Base-by-base conservation (phyloP, 2,329 filamentous ascomycete genomes). In the Penicillium sp. region DNA sequence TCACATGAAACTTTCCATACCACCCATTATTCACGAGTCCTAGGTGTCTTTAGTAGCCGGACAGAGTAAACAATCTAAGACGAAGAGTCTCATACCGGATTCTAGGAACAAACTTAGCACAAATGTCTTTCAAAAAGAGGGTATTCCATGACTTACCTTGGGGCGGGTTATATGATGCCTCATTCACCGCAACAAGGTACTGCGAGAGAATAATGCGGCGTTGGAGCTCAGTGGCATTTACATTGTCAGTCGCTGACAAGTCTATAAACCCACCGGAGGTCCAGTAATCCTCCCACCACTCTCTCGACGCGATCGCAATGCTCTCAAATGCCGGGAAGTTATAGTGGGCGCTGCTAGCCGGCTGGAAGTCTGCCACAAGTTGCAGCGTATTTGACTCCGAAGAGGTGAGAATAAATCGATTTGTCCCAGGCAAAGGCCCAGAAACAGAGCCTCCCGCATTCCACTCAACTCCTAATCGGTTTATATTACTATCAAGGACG, bases 171-270 rank as follows among this genome's bases (percentile, higher is more conserved):
- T 55, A 39, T 5, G 53, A 55, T 19, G 53, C 53, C 27, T 55
- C 53, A 31, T 84, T 84, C 8, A 84, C 77, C 4, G 79, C 79
- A 2, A 81, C 72, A 3, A 84, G 74, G 60, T 84, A 84, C 61
- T 83, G 80, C 0, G 82, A 83, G 21, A 82, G 70, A 51, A 85
- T 77, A 10, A 79, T 80, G 39, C 80, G 78, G n/a, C 80, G 73
- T 63, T 84, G 82, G 6, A 84, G 69, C 61, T 83, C 81, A 16
- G 72, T 72, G 1, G 81, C 80, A 35, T 78, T 76, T 1, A 70
- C 47, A 22, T 77, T 76, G 1, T 66, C 58, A 1, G 75, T 70
- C 1, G 62, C 66, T 1, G 79, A 76, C 13, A 84, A 68, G 56
- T 82, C 81, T n/a, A 84, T 67, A 64, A 84, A 84, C 3, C 78